Evolutionary conservation across 116 monocot genomes (phyloP).

Genomic region (Posidonia oceanica): DNA sequence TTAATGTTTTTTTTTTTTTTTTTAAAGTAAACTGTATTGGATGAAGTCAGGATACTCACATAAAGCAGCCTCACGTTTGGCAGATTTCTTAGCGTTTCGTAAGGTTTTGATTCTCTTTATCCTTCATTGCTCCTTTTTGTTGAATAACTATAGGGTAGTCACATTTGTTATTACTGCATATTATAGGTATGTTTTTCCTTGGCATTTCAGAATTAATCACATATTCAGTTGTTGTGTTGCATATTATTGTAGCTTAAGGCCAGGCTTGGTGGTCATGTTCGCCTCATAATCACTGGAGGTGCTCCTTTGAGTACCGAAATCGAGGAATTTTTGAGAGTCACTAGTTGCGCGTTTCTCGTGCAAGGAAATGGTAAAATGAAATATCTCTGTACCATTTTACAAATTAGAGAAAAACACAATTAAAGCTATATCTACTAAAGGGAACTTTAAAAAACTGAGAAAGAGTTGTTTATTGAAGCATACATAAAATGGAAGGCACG

Average conservation of each 20-base stretch:
- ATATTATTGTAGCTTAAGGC: slow-evolving; percentile 46
- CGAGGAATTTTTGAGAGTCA: slow-evolving; percentile 83
- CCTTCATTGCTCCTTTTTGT: not conserved
- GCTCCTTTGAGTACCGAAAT: slow-evolving; percentile 74
- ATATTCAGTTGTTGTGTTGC: not conserved
- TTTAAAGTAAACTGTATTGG: slow-evolving; percentile 61
- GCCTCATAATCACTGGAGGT: slow-evolving; percentile 68
- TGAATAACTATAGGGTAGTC: not conserved
- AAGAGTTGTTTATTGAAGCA: no score
- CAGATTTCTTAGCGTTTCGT: slow-evolving; percentile 72
- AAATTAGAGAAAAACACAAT: no score
- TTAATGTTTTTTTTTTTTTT: not conserved
- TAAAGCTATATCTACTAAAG: no score
- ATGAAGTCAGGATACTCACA: slow-evolving; percentile 64
- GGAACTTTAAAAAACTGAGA: no score
- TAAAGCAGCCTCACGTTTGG: slow-evolving; percentile 65
- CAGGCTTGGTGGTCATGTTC: slow-evolving; percentile 71
- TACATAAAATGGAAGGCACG: no score
- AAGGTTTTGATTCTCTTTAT: slow-evolving; percentile 33
- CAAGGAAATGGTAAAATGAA: slow-evolving; percentile 74
- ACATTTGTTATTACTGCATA: no score
- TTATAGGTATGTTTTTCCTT: no score
- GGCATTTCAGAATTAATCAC: not conserved
- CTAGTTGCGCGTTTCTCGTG: slow-evolving; percentile 52
- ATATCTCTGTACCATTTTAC: not conserved